A percentile compares a stretch with the other conserved stretches of the same genome.
Evolutionary conservation across 352 stramenopile species (phyloP).

Genomic region (Phytopythium cucurbitacearum): DNA sequence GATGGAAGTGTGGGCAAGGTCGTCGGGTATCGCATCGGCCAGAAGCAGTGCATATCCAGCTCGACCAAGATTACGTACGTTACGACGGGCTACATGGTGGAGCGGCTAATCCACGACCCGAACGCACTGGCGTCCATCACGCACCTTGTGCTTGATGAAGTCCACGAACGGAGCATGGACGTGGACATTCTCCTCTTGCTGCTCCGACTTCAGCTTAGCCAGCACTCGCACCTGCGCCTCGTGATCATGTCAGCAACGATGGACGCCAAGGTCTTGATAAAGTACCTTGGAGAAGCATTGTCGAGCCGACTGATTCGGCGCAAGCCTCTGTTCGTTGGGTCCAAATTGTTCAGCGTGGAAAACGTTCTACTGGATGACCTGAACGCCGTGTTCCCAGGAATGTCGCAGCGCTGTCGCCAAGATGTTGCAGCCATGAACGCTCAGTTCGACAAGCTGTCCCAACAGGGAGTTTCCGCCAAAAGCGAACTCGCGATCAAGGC

Average conservation of each 20-base stretch:
- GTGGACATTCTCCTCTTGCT: constrained; percentile 94
- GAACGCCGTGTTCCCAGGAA: constrained; percentile 27
- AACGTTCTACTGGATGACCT: constrained; percentile 65
- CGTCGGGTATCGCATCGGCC: constrained; percentile 84
- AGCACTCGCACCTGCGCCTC: constrained; percentile 73
- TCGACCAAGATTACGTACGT: constrained; percentile 94
- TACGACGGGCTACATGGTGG: constrained; percentile 96
- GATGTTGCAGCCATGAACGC: constrained; percentile 40
- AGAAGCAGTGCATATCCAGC: constrained; percentile 88
- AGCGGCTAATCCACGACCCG: constrained; percentile 92
- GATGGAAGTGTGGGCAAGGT: constrained; percentile 55
- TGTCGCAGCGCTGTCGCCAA: constrained; percentile 28
- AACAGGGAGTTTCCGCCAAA: constrained; percentile 26
- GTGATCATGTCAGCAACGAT: constrained; percentile 98
- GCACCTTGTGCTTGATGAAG: constrained; percentile 96
- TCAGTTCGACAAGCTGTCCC: constrained; percentile 31
- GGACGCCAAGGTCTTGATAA: constrained; percentile 88
- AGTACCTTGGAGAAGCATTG: constrained; percentile 75
- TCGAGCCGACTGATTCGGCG: constrained; percentile 43
- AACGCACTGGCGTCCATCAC: constrained; percentile 86
- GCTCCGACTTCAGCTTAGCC: constrained; percentile 69
- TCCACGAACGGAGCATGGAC: constrained; percentile 94
- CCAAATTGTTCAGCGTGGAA: constrained; percentile 71
- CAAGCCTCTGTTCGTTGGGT: constrained; percentile 76
- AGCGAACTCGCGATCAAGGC: constrained; percentile 43